Evolutionary conservation across 2,329 filamentous ascomycete species (phyloP).

Genomic region (Aspergillus aculeatus): DNA sequence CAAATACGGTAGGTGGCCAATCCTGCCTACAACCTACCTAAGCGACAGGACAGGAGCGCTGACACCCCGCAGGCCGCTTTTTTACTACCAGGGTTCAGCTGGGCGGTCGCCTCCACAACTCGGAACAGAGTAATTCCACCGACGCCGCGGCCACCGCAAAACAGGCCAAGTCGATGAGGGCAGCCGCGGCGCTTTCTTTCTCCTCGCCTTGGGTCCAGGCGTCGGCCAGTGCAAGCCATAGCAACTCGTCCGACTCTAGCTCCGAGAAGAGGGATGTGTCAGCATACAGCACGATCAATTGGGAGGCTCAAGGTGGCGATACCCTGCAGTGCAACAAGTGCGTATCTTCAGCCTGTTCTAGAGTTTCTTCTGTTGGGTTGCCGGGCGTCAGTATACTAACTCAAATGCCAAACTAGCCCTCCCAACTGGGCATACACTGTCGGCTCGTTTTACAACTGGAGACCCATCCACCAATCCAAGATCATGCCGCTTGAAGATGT

Average conservation of each 20-base stretch:
- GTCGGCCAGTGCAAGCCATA: background rate
- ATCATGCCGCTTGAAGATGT: background rate
- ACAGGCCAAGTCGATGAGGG: background rate
- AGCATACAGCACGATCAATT: background rate
- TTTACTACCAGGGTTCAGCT: background rate
- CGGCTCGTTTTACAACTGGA: constrained; percentile 11
- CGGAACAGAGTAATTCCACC: background rate
- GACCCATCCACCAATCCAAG: background rate
- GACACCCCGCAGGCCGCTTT: background rate
- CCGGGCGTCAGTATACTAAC: too few relatives aligned
- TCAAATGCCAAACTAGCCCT: background rate
- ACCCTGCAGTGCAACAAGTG: constrained; percentile 13
- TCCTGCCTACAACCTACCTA: too few relatives aligned
- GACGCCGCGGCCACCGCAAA: background rate
- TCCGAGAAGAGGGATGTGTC: background rate
- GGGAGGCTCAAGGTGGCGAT: constrained; percentile 9
- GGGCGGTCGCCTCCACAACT: background rate
- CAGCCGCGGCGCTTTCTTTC: background rate
- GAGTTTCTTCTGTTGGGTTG: too few relatives aligned
- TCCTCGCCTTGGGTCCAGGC: background rate
- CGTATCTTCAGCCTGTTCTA: background rate
- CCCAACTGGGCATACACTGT: constrained; percentile 9
- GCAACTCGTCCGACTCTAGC: background rate
- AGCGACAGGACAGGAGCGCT: too few relatives aligned
- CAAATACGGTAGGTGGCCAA: background rate